phyloP scores from a whole-genome alignment of 306 rosid genomes.

The Lotus japonicus region DNA sequence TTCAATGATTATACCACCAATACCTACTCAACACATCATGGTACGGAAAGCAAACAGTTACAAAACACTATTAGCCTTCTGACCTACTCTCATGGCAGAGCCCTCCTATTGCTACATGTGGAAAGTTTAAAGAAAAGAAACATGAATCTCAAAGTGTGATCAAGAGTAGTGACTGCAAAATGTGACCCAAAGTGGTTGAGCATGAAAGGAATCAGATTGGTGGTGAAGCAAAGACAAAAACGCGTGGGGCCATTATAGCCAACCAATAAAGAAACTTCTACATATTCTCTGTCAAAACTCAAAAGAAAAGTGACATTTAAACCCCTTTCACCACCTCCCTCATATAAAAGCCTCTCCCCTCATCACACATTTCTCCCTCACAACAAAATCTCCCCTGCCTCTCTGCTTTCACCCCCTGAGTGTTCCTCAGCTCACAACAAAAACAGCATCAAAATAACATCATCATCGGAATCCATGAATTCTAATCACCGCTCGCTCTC shows the following conservation, averaged over 20 bases:
- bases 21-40: conserved; percentile 15
- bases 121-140: background rate
- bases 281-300: conserved; percentile 14
- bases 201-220: conserved; percentile 16
- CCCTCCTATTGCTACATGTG: background rate
- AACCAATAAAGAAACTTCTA: conserved; percentile 37
- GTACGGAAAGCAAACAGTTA: conserved; percentile 17
- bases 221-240: conserved; percentile 31
- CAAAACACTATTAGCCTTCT: background rate
- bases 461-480: background rate
- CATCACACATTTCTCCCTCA: background rate
- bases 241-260: conserved; percentile 49
- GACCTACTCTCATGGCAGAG: background rate
- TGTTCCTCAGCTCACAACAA: background rate
- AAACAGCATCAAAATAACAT: background rate
- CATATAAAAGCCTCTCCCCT: conserved; percentile 36
- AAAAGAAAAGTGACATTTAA: background rate
- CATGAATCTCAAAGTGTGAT: background rate
- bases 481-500: conserved; percentile 31
- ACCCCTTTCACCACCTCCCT: conserved; percentile 38
- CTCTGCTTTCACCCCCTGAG: conserved; percentile 13
- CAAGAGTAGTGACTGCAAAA: background rate
- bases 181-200: background rate
- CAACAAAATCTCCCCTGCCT: conserved; percentile 1
- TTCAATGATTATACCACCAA: conserved; percentile 13